Conservation (phyloP, 2,329 filamentous ascomycete genomes). For the Lasiodiplodia gonubiensis region DNA sequence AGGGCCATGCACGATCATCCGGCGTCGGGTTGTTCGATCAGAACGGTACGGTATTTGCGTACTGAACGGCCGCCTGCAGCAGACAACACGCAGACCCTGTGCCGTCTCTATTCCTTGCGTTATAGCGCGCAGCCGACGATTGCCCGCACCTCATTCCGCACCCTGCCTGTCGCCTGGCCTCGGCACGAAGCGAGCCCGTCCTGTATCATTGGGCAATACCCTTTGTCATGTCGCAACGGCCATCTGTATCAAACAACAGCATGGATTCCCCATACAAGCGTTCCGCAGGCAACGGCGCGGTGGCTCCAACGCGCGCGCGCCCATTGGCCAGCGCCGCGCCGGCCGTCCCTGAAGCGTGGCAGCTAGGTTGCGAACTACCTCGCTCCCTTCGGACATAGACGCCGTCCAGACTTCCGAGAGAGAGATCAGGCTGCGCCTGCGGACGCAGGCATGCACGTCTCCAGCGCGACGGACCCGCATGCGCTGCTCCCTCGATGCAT, state of each 20-base stretch:
- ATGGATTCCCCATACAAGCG: constrained; percentile 27
- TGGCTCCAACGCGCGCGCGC: neutral
- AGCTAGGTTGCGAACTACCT: constrained; percentile 5
- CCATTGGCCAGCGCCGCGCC: constrained; percentile 7
- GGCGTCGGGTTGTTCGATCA: constrained; percentile 19
- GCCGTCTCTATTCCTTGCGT: constrained; percentile 22
- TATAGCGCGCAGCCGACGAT: constrained; percentile 21
- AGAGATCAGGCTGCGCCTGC: constrained; percentile 12
- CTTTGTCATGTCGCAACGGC: constrained; percentile 10
- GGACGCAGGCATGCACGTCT: constrained; percentile 16
- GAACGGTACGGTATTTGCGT: constrained; percentile 18
- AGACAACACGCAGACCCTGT: neutral
- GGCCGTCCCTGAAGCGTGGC: constrained; percentile 9
- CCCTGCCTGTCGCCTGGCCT: neutral
- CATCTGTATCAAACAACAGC: constrained; percentile 25
- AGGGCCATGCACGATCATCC: constrained; percentile 21
- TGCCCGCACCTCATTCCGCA: constrained; percentile 10
- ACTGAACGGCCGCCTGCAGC: constrained; percentile 23
- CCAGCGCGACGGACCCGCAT: constrained; percentile 21
- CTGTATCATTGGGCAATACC: constrained; percentile 10
- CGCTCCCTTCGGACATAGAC: constrained; percentile 8
- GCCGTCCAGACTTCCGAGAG: constrained; percentile 21
- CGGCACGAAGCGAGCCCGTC: constrained; percentile 4
- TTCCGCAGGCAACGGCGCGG: constrained; percentile 19
- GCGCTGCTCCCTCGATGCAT: constrained; percentile 21